Evolutionary conservation across 768 basidiomycete genomes (phyloP).

Genomic region (Leccinum boreale): DNA sequence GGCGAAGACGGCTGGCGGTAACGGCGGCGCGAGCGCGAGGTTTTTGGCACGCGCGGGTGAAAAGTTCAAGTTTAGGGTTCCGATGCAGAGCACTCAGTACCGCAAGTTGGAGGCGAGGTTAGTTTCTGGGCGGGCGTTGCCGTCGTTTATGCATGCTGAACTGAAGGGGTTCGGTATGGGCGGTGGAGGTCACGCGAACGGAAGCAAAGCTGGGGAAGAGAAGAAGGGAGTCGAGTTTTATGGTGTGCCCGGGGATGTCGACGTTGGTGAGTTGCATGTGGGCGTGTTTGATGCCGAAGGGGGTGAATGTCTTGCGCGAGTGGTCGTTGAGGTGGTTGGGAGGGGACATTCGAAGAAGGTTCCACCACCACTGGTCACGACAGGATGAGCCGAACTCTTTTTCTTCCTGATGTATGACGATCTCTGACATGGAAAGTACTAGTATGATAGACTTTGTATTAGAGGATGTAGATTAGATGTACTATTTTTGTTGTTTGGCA

Average conservation of each 20-base stretch:
- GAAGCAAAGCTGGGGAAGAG: conserved; percentile 31
- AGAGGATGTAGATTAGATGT: not conserved
- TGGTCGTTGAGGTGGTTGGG: conserved; percentile 54
- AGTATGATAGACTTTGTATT: not conserved
- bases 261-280: conserved; percentile 52
- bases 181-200: not conserved
- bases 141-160: conserved; percentile 55
- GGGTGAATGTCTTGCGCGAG: conserved; percentile 50
- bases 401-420: not conserved
- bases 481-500: not conserved
- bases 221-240: conserved; percentile 54
- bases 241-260: conserved; percentile 47
- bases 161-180: conserved; percentile 31
- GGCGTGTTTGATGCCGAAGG: conserved; percentile 52
- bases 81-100: conserved; percentile 33
- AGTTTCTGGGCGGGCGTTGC: conserved; percentile 50
- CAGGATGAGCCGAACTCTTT: conserved; percentile 27
- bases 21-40: conserved; percentile 23
- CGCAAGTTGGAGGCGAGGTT: conserved; percentile 47
- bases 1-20: conserved; percentile 20
- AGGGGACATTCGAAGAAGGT: conserved; percentile 24
- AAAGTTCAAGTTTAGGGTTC: conserved; percentile 55
- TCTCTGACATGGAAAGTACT: conserved; percentile 1
- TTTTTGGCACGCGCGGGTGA: conserved; percentile 57
- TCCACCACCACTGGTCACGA: conserved; percentile 12